Percentiles rank a stretch among this genome's conserved stretches.
These are phyloP conservation scores for Botrytis galanthina DNA, from an alignment of 2,329 filamentous ascomycete species.

Conservation along the genomic window DNA sequence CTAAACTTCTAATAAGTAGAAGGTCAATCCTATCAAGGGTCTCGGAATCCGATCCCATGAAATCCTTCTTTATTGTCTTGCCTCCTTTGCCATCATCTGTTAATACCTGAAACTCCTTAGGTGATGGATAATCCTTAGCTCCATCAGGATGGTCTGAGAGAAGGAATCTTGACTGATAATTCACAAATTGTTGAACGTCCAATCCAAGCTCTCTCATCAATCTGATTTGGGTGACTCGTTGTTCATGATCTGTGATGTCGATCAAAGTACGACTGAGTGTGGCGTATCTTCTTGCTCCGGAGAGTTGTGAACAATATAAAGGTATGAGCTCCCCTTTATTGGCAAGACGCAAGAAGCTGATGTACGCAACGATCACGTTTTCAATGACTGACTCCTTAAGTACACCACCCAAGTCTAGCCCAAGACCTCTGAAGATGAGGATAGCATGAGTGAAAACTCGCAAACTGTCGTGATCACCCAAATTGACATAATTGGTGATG, in stretches of 20 bases:
- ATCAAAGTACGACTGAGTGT: constrained; percentile 76
- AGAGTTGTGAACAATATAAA: constrained; percentile 80
- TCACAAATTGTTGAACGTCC: constrained; percentile 70
- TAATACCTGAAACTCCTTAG: constrained; percentile 52
- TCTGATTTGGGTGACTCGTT: constrained; percentile 66
- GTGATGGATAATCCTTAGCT: constrained; percentile 41
- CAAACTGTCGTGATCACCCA: constrained; percentile 61
- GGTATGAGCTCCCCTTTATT: constrained; percentile 78
- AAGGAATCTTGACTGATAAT: constrained; percentile 59
- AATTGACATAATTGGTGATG: constrained; percentile 50
- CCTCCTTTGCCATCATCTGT: constrained; percentile 48
- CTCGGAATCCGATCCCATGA: constrained; percentile 66
- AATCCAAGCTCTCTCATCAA: constrained; percentile 75
- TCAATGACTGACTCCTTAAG: constrained; percentile 49
- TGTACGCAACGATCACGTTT: constrained; percentile 77
- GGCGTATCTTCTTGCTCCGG: constrained; percentile 60
- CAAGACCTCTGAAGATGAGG: constrained; percentile 63
- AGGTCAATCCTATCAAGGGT: constrained; percentile 63
- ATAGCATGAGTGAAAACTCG: constrained; percentile 69
- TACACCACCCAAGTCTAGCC: constrained; percentile 46
- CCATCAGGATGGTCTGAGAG: constrained; percentile 50
- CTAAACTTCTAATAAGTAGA: constrained; percentile 71
- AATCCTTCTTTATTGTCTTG: constrained; percentile 65
- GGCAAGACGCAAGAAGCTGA: constrained; percentile 71
- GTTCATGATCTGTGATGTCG: constrained; percentile 62